Evolutionary conservation across 2,329 filamentous ascomycete genomes (phyloP).

Genomic region (Talaromyces verruculosus): DNA sequence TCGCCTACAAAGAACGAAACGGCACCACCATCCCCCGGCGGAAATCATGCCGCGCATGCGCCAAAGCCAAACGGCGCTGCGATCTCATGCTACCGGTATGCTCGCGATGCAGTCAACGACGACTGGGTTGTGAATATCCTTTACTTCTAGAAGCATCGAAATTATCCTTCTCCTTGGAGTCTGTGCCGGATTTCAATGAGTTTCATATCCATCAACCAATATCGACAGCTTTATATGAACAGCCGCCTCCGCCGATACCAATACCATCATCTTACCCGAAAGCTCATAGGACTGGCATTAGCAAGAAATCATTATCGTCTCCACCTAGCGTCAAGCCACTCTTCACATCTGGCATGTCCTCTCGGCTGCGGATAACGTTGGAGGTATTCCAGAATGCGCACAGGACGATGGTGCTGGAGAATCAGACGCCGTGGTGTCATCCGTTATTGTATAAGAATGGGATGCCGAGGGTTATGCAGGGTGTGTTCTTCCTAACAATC

Average conservation of each 20-base stretch:
- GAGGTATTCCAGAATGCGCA: conserved; percentile 48
- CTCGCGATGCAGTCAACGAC: conserved; percentile 52
- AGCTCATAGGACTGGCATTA: background rate
- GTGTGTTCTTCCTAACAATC: conserved; percentile 28
- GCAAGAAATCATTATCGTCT: background rate
- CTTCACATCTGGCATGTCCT: conserved; percentile 26
- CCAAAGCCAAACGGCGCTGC: conserved; percentile 58
- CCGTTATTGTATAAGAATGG: conserved; percentile 50
- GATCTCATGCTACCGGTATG: conserved; percentile 55
- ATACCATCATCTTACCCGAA: background rate
- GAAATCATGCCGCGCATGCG: conserved; percentile 60
- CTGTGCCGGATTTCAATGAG: background rate
- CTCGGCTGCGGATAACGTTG: conserved; percentile 39
- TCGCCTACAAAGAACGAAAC: conserved; percentile 39
- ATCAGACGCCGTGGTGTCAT: conserved; percentile 57
- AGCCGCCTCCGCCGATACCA: background rate
- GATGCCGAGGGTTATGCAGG: conserved; percentile 56
- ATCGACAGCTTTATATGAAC: background rate
- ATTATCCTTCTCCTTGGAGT: background rate
- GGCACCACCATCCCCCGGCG: conserved; percentile 48
- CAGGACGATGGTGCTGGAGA: conserved; percentile 50
- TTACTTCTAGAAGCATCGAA: conserved; percentile 24
- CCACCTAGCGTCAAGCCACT: conserved; percentile 18
- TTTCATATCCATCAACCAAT: background rate
- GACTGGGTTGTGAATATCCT: conserved; percentile 51